Evolutionary conservation across 2,329 filamentous ascomycete species (phyloP).

Genomic region (Fusarium nanum): DNA sequence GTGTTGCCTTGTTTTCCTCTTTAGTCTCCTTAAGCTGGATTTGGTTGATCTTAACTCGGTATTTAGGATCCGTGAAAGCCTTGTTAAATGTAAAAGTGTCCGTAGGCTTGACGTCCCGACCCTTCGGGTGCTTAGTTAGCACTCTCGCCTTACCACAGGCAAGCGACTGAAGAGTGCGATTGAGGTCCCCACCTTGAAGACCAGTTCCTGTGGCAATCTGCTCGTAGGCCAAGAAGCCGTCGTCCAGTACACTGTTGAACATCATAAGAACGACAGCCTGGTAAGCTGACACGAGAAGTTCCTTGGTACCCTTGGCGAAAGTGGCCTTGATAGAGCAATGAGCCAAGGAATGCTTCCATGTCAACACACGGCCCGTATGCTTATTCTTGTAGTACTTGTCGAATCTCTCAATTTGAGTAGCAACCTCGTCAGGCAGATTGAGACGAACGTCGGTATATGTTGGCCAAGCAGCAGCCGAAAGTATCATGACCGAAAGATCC

Average conservation of each 20-base stretch:
- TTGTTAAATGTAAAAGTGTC: conserved; percentile 90
- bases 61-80: conserved; percentile 81
- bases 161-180: conserved; percentile 92
- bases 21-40: conserved; percentile 97
- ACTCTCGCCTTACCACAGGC: conserved; percentile 91
- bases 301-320: conserved; percentile 85
- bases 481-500: conserved; percentile 81
- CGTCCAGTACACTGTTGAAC: conserved; percentile 77
- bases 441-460: conserved; percentile 82
- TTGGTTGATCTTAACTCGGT: conserved; percentile 97
- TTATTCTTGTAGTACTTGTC: conserved; percentile 89
- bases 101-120: conserved; percentile 78
- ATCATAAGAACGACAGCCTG: conserved; percentile 91
- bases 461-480: conserved; percentile 94
- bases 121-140: conserved; percentile 85
- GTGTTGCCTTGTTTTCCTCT: conserved; percentile 93
- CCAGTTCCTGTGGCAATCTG: conserved; percentile 81
- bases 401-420: conserved; percentile 82
- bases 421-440: conserved; percentile 79
- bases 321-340: conserved; percentile 86
- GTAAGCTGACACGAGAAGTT: conserved; percentile 89
- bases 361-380: conserved; percentile 85
- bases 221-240: conserved; percentile 76
- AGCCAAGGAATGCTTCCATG: conserved; percentile 93
- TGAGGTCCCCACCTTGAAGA: conserved; percentile 80